A percentile compares a stretch with the other conserved stretches of the same genome.
Conservation (phyloP, 257 asterid genomes). For the Paraleonurus japonicus region DNA sequence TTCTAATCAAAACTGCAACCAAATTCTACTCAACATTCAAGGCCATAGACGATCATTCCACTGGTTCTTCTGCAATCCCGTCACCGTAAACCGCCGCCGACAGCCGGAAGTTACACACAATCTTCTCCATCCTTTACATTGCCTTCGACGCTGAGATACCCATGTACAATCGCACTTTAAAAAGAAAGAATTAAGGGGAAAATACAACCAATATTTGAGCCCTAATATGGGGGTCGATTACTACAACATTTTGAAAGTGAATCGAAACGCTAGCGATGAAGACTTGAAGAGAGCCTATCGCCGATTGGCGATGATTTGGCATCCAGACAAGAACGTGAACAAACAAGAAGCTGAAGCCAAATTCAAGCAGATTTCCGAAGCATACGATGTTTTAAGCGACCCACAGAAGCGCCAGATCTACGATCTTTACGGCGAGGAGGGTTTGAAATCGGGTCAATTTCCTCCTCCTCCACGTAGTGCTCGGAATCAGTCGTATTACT, state of each 20-base stretch:
- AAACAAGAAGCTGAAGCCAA: constrained; percentile 88
- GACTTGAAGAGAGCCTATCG: constrained; percentile 87
- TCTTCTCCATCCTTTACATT: background rate
- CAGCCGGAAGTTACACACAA: background rate
- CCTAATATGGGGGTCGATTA: constrained; percentile 86
- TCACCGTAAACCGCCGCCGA: background rate
- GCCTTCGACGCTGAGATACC: background rate
- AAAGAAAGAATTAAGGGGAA: background rate
- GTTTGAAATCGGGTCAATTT: constrained; percentile 73
- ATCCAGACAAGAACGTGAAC: constrained; percentile 87
- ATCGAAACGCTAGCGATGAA: constrained; percentile 88
- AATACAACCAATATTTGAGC: background rate
- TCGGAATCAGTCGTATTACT: constrained; percentile 31
- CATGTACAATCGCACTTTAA: constrained; percentile 12
- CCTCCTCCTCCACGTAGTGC: constrained; percentile 64
- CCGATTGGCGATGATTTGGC: constrained; percentile 96
- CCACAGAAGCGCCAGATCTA: constrained; percentile 99
- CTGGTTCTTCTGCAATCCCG: background rate
- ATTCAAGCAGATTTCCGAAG: constrained; percentile 94
- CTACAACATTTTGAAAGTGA: constrained; percentile 91
- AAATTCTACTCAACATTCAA: constrained; percentile 21
- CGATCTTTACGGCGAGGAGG: constrained; percentile 97
- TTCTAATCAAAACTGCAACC: background rate
- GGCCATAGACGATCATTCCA: background rate
- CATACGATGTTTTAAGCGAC: constrained; percentile 94